Conservation (phyloP, 2,329 filamentous ascomycete genomes). For the Gyromitra esculenta region DNA sequence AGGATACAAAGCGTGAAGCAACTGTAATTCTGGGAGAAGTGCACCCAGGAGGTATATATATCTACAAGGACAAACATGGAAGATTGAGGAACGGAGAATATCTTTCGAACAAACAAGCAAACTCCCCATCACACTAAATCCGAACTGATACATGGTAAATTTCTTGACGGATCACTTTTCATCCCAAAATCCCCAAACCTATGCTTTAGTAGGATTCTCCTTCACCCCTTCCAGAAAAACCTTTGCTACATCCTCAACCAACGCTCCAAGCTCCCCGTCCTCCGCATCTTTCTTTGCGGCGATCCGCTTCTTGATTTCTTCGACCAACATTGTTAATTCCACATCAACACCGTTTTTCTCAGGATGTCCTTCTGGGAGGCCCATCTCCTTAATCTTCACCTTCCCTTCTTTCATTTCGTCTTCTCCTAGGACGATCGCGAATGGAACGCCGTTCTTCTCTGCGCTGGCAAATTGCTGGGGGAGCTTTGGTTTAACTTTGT, state of each 20-base stretch:
- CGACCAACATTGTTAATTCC: constrained; percentile 70
- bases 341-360: constrained; percentile 89
- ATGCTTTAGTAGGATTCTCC: constrained; percentile 25
- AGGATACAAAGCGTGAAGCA: background rate
- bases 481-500: constrained; percentile 90
- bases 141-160: background rate
- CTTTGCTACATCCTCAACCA: constrained; percentile 49
- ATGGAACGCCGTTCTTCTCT: constrained; percentile 79
- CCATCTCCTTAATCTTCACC: constrained; percentile 87
- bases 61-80: constrained; percentile 6
- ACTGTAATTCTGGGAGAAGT: background rate
- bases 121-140: background rate
- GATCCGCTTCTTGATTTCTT: constrained; percentile 70
- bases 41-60: background rate
- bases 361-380: constrained; percentile 78
- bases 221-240: constrained; percentile 39
- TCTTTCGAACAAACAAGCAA: background rate
- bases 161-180: background rate
- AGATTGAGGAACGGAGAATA: background rate
- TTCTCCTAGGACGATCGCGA: constrained; percentile 88
- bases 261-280: constrained; percentile 48
- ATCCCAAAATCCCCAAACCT: background rate
- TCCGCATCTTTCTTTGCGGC: constrained; percentile 59
- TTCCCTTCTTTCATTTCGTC: constrained; percentile 85
- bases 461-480: constrained; percentile 91